Evolutionary conservation across 2,329 filamentous ascomycete genomes (phyloP).

Genomic region (Waltergamsia citrina): DNA sequence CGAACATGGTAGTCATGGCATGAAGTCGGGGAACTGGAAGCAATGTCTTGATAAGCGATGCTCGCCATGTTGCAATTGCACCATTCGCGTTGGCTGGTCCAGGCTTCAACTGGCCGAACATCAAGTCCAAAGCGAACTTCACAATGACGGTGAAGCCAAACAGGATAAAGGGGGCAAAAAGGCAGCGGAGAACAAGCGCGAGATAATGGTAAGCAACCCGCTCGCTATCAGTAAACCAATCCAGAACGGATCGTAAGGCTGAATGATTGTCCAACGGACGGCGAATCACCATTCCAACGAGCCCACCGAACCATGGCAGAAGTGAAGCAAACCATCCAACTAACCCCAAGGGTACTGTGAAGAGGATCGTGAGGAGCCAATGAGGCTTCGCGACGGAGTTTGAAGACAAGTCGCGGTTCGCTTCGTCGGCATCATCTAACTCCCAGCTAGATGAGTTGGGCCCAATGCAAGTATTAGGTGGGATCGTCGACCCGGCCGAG

Average conservation of each 20-base stretch:
- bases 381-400: constrained; percentile 29
- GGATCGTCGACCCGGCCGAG: constrained; percentile 37
- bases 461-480: constrained; percentile 40
- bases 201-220: constrained; percentile 41
- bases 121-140: constrained; percentile 26
- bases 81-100: constrained; percentile 18
- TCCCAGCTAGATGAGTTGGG: constrained; percentile 51
- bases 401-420: constrained; percentile 32
- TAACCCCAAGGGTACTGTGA: constrained; percentile 30
- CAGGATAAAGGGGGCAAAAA: constrained; percentile 32
- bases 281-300: constrained; percentile 32
- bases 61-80: constrained; percentile 31
- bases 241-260: constrained; percentile 29
- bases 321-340: constrained; percentile 30
- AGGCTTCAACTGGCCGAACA: constrained; percentile 26
- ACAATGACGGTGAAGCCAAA: constrained; percentile 31
- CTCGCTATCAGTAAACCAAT: constrained; percentile 37
- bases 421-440: constrained; percentile 32
- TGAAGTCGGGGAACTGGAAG: constrained; percentile 33
- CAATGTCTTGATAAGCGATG: constrained; percentile 30
- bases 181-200: constrained; percentile 28
- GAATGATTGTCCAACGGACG: constrained; percentile 20
- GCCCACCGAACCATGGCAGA: constrained; percentile 32
- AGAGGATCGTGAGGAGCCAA: constrained; percentile 29
- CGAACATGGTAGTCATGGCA: constrained; percentile 39